These are phyloP conservation scores for Claviceps pusilla DNA, from an alignment of 2,329 filamentous ascomycete genomes.

Conservation along the genomic window DNA sequence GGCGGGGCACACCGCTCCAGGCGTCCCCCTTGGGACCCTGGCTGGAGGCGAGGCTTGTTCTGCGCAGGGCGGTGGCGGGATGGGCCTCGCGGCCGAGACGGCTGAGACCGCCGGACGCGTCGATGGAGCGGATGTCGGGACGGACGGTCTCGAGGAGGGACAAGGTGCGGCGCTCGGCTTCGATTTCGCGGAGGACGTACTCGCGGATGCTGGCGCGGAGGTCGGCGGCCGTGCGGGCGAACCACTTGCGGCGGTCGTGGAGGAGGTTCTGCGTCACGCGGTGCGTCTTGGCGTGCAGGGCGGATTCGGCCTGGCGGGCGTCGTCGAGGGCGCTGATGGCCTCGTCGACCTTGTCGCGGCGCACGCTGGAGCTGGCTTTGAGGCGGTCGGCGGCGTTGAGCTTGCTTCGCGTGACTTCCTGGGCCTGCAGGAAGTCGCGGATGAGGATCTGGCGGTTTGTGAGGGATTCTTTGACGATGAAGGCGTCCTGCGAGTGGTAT, in stretches of 20 bases:
- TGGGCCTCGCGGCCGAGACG: slow-evolving; percentile 80
- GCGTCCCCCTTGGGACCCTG: slow-evolving; percentile 97
- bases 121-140: slow-evolving; percentile 84
- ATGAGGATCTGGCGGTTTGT: slow-evolving; percentile 95
- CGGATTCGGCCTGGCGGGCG: slow-evolving; percentile 64
- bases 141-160: slow-evolving; percentile 87
- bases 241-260: slow-evolving; percentile 82
- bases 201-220: slow-evolving; percentile 73
- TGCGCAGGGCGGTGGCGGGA: slow-evolving; percentile 50
- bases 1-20: slow-evolving; percentile 85
- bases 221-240: slow-evolving; percentile 70
- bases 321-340: slow-evolving; percentile 86
- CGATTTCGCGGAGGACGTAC: slow-evolving; percentile 87
- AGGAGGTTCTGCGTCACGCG: slow-evolving; percentile 81
- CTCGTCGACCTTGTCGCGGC: slow-evolving; percentile 91
- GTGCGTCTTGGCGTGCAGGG: slow-evolving; percentile 71
- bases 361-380: slow-evolving; percentile 72
- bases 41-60: slow-evolving; percentile 65
- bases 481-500: slow-evolving; percentile 89
- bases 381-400: slow-evolving; percentile 76
- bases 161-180: slow-evolving; percentile 81
- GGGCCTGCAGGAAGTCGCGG: slow-evolving; percentile 81
- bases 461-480: slow-evolving; percentile 94
- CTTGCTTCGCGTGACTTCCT: slow-evolving; percentile 69
- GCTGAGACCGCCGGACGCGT: slow-evolving; percentile 76